Base-by-base conservation (phyloP, 2,329 filamentous ascomycete species). In the Pseudogymnoascus sp. region DNA sequence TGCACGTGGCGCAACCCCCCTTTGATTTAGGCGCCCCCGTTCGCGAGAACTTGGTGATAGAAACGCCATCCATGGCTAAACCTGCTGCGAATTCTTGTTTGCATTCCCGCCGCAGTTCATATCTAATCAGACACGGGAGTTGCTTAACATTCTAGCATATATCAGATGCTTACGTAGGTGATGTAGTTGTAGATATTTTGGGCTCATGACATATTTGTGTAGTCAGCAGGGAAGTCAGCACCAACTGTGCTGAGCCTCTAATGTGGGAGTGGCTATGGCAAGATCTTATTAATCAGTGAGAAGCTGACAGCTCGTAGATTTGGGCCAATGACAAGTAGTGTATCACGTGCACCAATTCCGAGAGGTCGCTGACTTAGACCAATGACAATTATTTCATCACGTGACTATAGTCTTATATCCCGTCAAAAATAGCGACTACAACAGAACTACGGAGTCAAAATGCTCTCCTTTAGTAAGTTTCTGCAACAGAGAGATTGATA, bases 1-100 rank as follows among this genome's bases (percentile, higher is more conserved):
- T 57, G 51, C 51, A 57, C n/a, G 51, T 57, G 51, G 51, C 51
- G 10, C 51, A 57, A 34, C 51, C 51, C 28, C 51, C 51, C n/a
- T 34, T 57, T 19, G 51, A 57, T 34, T 13, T 57, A 16, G 28
- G n/a, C 5, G n/a, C 13, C 19, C n/a, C 8, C 28, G 51, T 57
- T 34, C 51, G 25, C 25, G 51, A 34, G 51, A 57, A 57, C n/a
- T 57, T 57, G n/a, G 51, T 57, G 25, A 57, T 34, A 14, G 28
- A 16, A 45, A 21, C n/a, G 25, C 25, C 5, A 34, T 31, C 51
- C 51, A 57, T 57, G n/a, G 25, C 25, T 19, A 6, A 34, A 57
- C 51, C 51, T 57, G 25, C n/a, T 57, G 6, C 19, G n/a, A 57
- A 57, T 57, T 57, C 28, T n/a, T n/a, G n/a, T 31, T 25, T 11